These are phyloP conservation scores for Wakefieldia striispora DNA, from an alignment of 768 basidiomycete species.

Conservation along the genomic window DNA sequence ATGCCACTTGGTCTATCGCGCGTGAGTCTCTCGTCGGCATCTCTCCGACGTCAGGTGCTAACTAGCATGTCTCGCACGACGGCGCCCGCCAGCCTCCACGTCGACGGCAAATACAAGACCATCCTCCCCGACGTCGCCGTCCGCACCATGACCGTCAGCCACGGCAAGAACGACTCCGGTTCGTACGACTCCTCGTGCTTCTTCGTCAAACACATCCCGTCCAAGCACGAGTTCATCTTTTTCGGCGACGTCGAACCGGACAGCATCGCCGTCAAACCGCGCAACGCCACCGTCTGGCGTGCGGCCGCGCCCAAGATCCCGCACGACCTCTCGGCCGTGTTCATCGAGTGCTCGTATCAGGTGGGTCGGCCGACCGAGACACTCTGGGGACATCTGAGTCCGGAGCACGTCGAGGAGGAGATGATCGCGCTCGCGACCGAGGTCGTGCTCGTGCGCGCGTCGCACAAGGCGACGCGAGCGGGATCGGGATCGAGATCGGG, in stretches of 20 bases:
- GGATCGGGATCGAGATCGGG: neutral
- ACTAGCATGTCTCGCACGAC: too few species aligned
- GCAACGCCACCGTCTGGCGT: slow-evolving; percentile 74
- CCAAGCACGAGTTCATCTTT: slow-evolving; percentile 76
- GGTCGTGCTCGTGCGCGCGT: slow-evolving; percentile 47
- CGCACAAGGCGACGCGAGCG: neutral
- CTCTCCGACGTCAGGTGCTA: too few species aligned
- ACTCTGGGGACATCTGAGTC: slow-evolving; percentile 86
- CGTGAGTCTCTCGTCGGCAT: slow-evolving; percentile 44
- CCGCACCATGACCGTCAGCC: slow-evolving; percentile 65
- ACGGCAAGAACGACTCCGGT: slow-evolving; percentile 57
- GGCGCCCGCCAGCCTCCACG: slow-evolving; percentile 36
- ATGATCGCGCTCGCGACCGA: slow-evolving; percentile 66
- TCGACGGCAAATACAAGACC: slow-evolving; percentile 50
- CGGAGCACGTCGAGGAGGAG: slow-evolving; percentile 76
- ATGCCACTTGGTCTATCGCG: slow-evolving; percentile 59
- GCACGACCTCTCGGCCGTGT: slow-evolving; percentile 67
- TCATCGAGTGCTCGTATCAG: slow-evolving; percentile 94
- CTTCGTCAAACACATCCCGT: slow-evolving; percentile 71
- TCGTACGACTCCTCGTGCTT: slow-evolving; percentile 80
- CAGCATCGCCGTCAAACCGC: slow-evolving; percentile 56
- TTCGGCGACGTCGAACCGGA: slow-evolving; percentile 96
- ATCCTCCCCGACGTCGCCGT: slow-evolving; percentile 60
- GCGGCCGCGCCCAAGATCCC: slow-evolving; percentile 77
- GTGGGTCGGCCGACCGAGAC: slow-evolving; percentile 61